phyloP scores from a whole-genome alignment of 169 alveolate genomes.

The Plasmodium inui region DNA sequence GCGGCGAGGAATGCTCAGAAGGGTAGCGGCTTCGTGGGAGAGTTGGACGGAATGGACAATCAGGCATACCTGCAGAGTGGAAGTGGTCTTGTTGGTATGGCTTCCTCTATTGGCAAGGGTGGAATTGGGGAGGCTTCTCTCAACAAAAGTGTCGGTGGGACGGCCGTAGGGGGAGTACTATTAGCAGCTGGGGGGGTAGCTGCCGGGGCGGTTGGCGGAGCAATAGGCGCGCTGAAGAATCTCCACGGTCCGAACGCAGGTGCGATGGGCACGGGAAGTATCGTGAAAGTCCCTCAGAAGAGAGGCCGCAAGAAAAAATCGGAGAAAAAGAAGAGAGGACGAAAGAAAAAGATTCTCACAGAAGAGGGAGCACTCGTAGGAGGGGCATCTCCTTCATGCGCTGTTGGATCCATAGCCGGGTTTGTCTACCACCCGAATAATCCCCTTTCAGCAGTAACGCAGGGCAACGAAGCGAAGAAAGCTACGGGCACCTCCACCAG shows the following conservation, averaged over 20 bases:
- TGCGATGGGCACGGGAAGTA: background rate
- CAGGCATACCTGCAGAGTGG: background rate
- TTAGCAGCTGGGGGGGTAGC: background rate
- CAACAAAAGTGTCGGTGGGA: background rate
- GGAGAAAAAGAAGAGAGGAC: conserved; percentile 72
- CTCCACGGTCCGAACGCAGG: background rate
- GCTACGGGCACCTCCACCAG: background rate
- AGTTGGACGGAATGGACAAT: background rate
- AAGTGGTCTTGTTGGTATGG: background rate
- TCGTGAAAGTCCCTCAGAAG: conserved; percentile 25
- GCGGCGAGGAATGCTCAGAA: conserved; percentile 75
- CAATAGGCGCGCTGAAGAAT: background rate
- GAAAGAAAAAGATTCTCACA: conserved; percentile 31
- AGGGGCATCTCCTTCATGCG: too few species aligned
- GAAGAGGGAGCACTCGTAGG: background rate
- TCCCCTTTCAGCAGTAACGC: background rate
- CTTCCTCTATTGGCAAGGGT: background rate
- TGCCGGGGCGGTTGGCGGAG: background rate
- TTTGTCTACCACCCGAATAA: background rate
- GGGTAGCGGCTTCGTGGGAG: background rate
- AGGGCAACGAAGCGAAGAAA: background rate
- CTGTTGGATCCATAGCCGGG: background rate
- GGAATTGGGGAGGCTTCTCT: background rate
- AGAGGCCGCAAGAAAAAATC: conserved; percentile 75
- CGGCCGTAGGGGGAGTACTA: background rate